Conservation (phyloP, 768 basidiomycete genomes). For the Auriculariales sp. region DNA sequence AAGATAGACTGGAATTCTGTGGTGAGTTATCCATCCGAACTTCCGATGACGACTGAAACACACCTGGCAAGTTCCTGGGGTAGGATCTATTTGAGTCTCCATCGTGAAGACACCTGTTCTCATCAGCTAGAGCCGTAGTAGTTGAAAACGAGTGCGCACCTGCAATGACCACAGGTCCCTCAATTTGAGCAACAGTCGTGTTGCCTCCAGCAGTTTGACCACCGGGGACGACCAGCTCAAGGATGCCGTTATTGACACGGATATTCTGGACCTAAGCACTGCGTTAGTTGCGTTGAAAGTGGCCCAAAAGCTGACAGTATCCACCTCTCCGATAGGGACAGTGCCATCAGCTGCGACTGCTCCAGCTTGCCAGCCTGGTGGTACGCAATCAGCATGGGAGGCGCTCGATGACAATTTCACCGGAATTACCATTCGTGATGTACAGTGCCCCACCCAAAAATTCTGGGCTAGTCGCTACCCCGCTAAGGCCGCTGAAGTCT, state of each 20-base stretch:
- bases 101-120: neutral
- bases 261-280: neutral
- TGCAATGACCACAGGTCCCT: neutral
- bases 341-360: neutral
- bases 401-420: no score
- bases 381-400: no score
- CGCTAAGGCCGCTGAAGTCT: neutral
- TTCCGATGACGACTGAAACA: neutral
- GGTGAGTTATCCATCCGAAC: neutral
- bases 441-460: neutral
- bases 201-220: neutral
- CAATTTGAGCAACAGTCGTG: neutral
- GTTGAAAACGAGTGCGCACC: no score
- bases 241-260: neutral
- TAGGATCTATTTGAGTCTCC: neutral
- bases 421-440: neutral
- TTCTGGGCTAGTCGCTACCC: neutral
- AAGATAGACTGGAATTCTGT: neutral
- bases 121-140: no score
- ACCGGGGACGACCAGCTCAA: neutral
- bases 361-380: neutral
- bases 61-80: no score
- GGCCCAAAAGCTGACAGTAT: no score
- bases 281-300: no score
- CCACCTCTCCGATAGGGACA: neutral